These are phyloP conservation scores for Colletotrichum sp. DNA, from an alignment of 2,329 filamentous ascomycete species.

Conservation along the genomic window DNA sequence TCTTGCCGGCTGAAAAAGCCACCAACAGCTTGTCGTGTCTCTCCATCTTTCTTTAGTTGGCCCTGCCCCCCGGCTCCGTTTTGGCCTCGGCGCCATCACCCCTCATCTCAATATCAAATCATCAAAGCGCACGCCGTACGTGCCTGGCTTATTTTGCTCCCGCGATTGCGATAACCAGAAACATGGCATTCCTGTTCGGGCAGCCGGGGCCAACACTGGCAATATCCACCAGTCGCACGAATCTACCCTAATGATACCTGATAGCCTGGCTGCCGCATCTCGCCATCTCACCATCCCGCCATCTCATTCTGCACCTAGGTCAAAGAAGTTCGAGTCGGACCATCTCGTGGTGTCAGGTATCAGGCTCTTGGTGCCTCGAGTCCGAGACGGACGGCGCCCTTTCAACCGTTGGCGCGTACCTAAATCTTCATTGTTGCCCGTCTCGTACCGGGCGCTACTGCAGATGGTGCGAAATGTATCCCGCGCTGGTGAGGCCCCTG, in stretches of 20 bases:
- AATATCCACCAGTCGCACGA: conserved; percentile 20
- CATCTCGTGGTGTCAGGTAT: background rate
- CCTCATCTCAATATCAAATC: conserved; percentile 1
- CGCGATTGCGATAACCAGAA: background rate
- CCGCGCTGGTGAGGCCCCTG: background rate
- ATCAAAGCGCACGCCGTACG: background rate
- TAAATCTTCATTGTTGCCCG: background rate
- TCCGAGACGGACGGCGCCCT: conserved; percentile 3
- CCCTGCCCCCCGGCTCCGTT: background rate
- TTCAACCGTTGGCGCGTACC: background rate
- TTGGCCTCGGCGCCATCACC: conserved; percentile 3
- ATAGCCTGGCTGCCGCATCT: background rate
- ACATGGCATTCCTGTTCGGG: background rate
- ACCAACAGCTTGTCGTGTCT: background rate
- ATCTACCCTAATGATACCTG: background rate
- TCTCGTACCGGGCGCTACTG: background rate
- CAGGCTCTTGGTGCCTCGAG: background rate
- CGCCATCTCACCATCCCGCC: background rate
- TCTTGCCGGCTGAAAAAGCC: background rate
- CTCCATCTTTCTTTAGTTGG: background rate
- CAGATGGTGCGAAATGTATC: background rate
- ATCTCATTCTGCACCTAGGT: background rate
- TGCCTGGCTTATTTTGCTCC: background rate
- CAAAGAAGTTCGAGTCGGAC: background rate
- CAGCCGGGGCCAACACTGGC: background rate